Base-by-base conservation (phyloP, 1,139 yeast species). In the Zygosaccharomyces sapae region DNA sequence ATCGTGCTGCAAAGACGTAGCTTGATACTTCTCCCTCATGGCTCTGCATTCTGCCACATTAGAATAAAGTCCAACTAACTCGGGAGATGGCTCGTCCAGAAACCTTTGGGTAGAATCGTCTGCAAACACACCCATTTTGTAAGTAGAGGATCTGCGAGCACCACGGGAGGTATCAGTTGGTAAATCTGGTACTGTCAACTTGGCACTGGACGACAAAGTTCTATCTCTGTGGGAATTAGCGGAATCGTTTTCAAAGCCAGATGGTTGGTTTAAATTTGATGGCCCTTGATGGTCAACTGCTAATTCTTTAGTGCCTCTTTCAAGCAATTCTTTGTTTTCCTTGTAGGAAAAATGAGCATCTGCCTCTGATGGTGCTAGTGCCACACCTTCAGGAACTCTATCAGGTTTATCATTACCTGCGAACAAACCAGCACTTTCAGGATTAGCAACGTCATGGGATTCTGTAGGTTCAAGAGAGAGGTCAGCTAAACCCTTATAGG, bases 21-120 rank as follows among this genome's bases (percentile, higher is more conserved):
- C 62, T 67, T 86, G 84, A 63, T 90, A 94, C 64, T 83, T 85
- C 58, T 79, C 82, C 63, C 99, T 81, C 50, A 86, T 65, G 18
- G 79, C 82, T 52, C 92, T 75, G 62, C 97, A 86, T 34, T 74
- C 71, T 52, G 80, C 79, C 29, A 94, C 86, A 52, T 85, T 81
- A 24, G 75, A 65, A 64, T 84, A 92, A 59, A 92, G 76, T 41
- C 77, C 80, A 47, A 83, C 73, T 52, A 94, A 70, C 56, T 85
- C 94, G 3, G 76, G 79, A 0, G 88, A 79, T 0, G 90, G 86
- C 38, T 72, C 70, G 53, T 86, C 95, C 25, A 59, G 43, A 30
- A 47, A 77, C 75, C 9, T 86, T 78, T 54, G 83, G 75, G 80
- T 83, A 44, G 83, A 85, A 55, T 77, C 79, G 43, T 83, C 92